Base-by-base conservation (phyloP, 2,329 filamentous ascomycete genomes). In the Verticillium nonalfalfae region DNA sequence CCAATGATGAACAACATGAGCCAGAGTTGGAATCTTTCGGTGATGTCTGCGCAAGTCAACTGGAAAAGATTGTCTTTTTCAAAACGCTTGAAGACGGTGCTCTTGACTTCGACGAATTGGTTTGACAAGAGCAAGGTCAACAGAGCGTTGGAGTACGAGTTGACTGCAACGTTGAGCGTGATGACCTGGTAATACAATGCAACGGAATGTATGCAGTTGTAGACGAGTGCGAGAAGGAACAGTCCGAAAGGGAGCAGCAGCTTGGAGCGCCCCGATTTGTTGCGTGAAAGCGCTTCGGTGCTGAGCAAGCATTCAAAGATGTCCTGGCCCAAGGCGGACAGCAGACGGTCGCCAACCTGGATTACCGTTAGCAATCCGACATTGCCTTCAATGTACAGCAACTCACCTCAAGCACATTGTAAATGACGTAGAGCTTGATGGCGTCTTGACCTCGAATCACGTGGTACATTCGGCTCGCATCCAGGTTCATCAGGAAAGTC, bases 31-130 rank as follows among this genome's bases (percentile, higher is more conserved):
- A 99, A 99, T 1, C 95, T 87, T 75, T 99, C 95, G 1, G 99
- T 95, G 38, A 99, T 89, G 72, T 99, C 95, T 4, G 95, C 94
- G 67, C 95, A 99, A 0, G 94, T 96, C 14, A 99, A 82, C 73
- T 99, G 95, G 72, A 99, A 99, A 0, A 97, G 79, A 66, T 97
- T 98, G 71, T 99, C 95, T 73, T 97, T 98, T 69, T 99, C 95
- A 65, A 98, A 96, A 63, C 94, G 95, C 78, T 99, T 98, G 81
- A 99, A 99, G 1, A 99, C 96, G 0, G 93, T 96, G 63, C 91
- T 91, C 72, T 99, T 99, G 80, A 99, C 97, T 77, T 99, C 95
- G 54, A 99, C 95, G 69, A 99, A 99, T 71, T 99, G 96, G 71
- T 98, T 99, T 7, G 93, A 97, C 72, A 99, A 86, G 1, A 99